Evolutionary conservation across 2,329 filamentous ascomycete genomes (phyloP).

Genomic region (Scytalidium lignicola): DNA sequence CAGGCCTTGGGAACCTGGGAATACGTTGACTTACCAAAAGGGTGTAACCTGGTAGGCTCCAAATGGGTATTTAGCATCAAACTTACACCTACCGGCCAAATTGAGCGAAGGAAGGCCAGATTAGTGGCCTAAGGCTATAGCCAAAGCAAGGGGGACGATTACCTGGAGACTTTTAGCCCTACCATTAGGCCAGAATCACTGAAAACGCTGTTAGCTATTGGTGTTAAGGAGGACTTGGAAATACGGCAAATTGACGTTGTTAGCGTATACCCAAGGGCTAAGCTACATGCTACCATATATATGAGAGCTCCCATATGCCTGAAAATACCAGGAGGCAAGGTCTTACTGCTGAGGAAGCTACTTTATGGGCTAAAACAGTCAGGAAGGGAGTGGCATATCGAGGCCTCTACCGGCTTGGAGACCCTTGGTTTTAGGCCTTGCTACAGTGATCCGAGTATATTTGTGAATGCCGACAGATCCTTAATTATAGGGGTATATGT

Average conservation of each 20-base stretch:
- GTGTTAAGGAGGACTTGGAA: background rate
- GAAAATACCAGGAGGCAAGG: background rate
- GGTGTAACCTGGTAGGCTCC: slow-evolving; percentile 26
- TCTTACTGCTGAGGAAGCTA: background rate
- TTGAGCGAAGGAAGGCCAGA: slow-evolving; percentile 1
- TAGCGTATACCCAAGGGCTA: background rate
- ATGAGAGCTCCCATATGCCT: background rate
- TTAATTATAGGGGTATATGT: slow-evolving; percentile 4
- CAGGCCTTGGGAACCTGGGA: background rate
- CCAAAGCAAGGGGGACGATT: background rate
- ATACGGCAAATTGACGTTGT: background rate
- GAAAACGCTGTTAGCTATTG: background rate
- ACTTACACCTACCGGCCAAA: background rate
- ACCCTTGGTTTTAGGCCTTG: background rate
- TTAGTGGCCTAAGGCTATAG: background rate
- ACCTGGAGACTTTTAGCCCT: background rate
- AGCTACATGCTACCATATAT: background rate
- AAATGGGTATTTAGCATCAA: slow-evolving; percentile 7
- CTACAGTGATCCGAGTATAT: background rate
- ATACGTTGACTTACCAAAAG: background rate
- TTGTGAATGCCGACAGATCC: background rate
- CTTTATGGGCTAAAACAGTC: background rate
- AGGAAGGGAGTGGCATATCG: background rate
- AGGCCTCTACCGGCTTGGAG: background rate
- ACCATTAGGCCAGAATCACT: background rate